Evolutionary conservation across 139 green algal genomes (phyloP), one percentile per base, ranked within the genome.

Genomic region (Coelastrella sp.): DNA sequence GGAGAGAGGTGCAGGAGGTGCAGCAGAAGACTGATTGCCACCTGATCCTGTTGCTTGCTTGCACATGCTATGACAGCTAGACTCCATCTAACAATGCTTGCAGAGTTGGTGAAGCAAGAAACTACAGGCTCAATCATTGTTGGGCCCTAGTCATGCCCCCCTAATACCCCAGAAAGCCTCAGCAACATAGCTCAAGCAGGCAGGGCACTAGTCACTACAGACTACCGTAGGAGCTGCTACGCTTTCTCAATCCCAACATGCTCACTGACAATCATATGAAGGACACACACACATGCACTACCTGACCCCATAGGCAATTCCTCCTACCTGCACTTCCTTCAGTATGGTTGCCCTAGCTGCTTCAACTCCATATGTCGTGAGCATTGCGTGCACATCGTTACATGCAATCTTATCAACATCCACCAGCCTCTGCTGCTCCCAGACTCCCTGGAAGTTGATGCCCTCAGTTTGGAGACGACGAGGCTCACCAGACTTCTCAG

Each of bases 311-410:
- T n/a, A n/a, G n/a, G n/a, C n/a, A n/a, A n/a, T n/a, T n/a, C n/a
- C n/a, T 23, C 71, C 8, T 32, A 81, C 73, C 79, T 87, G 81
- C 41, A 91, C 93, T 91, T 99, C 97, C 23, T 79, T 81, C 76
- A 99, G 87, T 13, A 99, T 93, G 15, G 94, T 97, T 2, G 92
- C 92, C 9, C 98, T 89, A 21, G 96, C 96, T 0, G 97, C 98
- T 88, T 99, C 98, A 34, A 99, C 96, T n/a, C 98, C 98, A 72
- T 95, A 97, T 0, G 91, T 96, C 7, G 68, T 60, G 43, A 98
- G 89, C 87, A 98, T 93, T 48, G 91, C 89, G 27, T 86, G 84
- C 2, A 98, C 91, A 87, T 98, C 94, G 89, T 99, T 99, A 81
- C 92, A 95, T 17, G 88, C 90, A 41, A 99, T 88, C 38, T 71